Conservation (phyloP, 2,329 filamentous ascomycete genomes). For the Cladophialophora bantiana region DNA sequence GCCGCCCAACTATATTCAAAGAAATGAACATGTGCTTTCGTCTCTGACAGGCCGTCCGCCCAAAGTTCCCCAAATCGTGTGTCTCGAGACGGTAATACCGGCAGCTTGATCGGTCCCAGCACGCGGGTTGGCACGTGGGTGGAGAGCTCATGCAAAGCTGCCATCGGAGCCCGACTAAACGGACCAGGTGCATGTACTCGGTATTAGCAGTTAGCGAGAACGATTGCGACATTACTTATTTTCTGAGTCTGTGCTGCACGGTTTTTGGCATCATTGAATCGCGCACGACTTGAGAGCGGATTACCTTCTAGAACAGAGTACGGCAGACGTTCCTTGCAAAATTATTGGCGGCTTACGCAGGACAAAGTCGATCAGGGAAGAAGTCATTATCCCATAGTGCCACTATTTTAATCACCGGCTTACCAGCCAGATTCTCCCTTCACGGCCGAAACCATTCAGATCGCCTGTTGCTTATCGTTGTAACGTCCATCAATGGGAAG, state of each 20-base stretch:
- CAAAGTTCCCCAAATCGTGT: background rate
- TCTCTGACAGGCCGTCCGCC: background rate
- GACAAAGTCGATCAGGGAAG: too few relatives aligned
- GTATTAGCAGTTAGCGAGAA: background rate
- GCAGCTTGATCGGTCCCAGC: slow-evolving; percentile 1
- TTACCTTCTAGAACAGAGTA: too few relatives aligned
- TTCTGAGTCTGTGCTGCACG: background rate
- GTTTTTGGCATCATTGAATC: background rate
- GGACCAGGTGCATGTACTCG: background rate
- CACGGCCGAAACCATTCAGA: too few relatives aligned
- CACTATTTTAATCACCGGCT: too few relatives aligned
- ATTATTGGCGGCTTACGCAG: too few relatives aligned
- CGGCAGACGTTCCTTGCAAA: too few relatives aligned
- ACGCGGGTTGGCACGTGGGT: background rate
- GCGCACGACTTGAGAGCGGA: background rate
- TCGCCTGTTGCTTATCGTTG: too few relatives aligned
- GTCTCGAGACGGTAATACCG: background rate
- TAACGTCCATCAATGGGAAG: too few relatives aligned
- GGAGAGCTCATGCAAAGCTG: background rate
- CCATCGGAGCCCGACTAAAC: background rate
- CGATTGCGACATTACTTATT: background rate
- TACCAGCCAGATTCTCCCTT: too few relatives aligned
- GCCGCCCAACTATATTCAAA: slow-evolving; percentile 1
- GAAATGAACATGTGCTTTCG: background rate
- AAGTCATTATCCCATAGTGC: too few relatives aligned